Base-by-base conservation (phyloP, 2,329 filamentous ascomycete species). In the Bipolaris victoriae region DNA sequence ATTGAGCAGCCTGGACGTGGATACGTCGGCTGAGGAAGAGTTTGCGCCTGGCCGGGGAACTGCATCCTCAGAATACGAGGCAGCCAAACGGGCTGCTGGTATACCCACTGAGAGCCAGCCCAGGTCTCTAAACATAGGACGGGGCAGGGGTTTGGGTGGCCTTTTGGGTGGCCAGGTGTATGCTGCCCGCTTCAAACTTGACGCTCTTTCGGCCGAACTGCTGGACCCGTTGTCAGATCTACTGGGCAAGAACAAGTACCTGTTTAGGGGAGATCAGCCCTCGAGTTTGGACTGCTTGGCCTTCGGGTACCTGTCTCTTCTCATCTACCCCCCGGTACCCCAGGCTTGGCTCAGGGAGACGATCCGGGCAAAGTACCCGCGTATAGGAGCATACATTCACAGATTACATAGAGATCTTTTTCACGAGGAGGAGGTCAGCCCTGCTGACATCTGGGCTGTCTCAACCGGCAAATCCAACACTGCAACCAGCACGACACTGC, bases 261-360 rank as follows among this genome's bases (percentile, higher is more conserved):
- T 91, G 10, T 77, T 90, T 1, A 79, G 78, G 10, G 76, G 78
- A 7, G 72, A 78, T 1, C 68, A 78, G n/a, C 82, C 85, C 0
- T 86, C 86, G 2, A 86, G 84, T 52, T 77, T 96, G 22, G 93
- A 97, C 75, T 97, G 91, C 71, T 75, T 97, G 45, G 88, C 87
- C 0, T 86, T 91, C 67, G 95, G 88, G 10, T 96, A 96, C 73
- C 79, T 98, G 35, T 83, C 86, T 1, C 78, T 97, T 48, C 90
- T 95, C 80, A 80, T 89, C 1, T 81, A 84, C 22, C 84, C 88
- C 0, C 76, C 83, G 7, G 72, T 90, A 20, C 85, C 87, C 15
- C 84, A 87, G 52, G 75, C 83, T 16, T 91, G 87, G 87, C 76
- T 90, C 5, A 78, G 80, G 56, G 82, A 86, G 49, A 81, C 82